Evolutionary conservation across 108 stramenopile genomes (phyloP), one percentile per base, ranked within the genome.

Genomic region (Fistulifera pelliculosa): DNA sequence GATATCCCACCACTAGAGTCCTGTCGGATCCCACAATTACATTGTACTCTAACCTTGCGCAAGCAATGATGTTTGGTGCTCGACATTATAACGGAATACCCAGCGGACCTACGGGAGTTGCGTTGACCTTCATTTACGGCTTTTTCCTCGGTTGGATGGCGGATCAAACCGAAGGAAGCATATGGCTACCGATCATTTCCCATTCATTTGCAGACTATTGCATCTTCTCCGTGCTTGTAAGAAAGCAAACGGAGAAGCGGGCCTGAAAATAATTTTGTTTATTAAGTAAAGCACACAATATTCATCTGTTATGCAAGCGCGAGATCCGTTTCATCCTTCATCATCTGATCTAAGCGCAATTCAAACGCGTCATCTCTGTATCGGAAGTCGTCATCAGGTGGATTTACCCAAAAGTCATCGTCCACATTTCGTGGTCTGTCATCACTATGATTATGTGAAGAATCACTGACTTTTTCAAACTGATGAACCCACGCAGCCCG

Each of bases 191-290:
- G 17, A 65, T 70, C 22, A 13, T 65, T 11, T 35, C 64, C 12
- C 69, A 65, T 44, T 45, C 69, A 17, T 38, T 70, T 5, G 69
- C 69, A 2, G 69, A 70, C 54, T 70, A 65, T 31, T 70, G 28
- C 43, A 70, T 70, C 31, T 70, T 70, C 31, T 35, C 31, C 31
- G 31, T 35, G 31, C 31, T 35, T 35, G 31, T 35, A 6, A 35
- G 31, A 8, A 35, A 8, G 8, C 3, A 35, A 35, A 3, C 8
- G 6, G 31, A 35, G 3, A 6, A 35, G 31, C 31, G 8, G 8
- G 31, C 31, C 6, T 35, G 31, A 35, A 35, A 35, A 35, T 35
- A n/a, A n/a, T n/a, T n/a, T n/a, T n/a, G n/a, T n/a, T n/a, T n/a
- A n/a, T n/a, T n/a, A n/a, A n/a, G n/a, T n/a, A n/a, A n/a, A n/a